These are phyloP conservation scores for Starmerella lactis-condensi DNA, from an alignment of 805 yeast species.

Conservation along the genomic window DNA sequence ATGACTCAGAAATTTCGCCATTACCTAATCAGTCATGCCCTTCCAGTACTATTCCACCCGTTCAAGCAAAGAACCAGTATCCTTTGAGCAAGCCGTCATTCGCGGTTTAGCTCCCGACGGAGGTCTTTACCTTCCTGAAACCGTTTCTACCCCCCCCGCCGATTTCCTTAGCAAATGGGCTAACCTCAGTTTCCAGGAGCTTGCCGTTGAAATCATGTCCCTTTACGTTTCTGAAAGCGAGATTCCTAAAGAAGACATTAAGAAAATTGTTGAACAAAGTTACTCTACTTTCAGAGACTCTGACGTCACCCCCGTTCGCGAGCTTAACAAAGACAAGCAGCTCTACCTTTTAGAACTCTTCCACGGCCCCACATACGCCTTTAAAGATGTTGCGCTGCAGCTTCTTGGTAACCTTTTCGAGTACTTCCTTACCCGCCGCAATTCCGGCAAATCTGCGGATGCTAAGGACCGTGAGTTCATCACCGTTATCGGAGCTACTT, in stretches of 20 bases:
- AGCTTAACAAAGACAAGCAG: conserved; percentile 36
- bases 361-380: conserved; percentile 99
- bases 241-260: conserved; percentile 52
- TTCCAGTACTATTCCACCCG: conserved; percentile 26
- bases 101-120: conserved; percentile 91
- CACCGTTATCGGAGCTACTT: conserved; percentile 97
- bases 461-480: conserved; percentile 51
- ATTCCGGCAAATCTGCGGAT: conserved; percentile 29
- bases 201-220: conserved; percentile 74
- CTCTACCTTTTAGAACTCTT: conserved; percentile 74
- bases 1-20: conserved; percentile 1
- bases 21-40: conserved; percentile 15
- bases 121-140: conserved; percentile 79
- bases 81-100: conserved; percentile 27
- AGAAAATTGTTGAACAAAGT: conserved; percentile 43
- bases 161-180: conserved; percentile 51
- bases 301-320: conserved; percentile 68
- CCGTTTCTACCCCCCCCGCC: conserved; percentile 47
- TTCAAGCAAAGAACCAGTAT: conserved; percentile 20
- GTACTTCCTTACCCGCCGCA: conserved; percentile 65
- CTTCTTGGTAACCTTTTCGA: conserved; percentile 95
- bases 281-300: conserved; percentile 79
- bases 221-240: conserved; percentile 56
- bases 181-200: conserved; percentile 57
- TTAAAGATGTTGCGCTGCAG: conserved; percentile 96